Evolutionary conservation across 441 rosid species (phyloP), one percentile per base, ranked within the genome.

Genomic region (Eruca vesicaria): DNA sequence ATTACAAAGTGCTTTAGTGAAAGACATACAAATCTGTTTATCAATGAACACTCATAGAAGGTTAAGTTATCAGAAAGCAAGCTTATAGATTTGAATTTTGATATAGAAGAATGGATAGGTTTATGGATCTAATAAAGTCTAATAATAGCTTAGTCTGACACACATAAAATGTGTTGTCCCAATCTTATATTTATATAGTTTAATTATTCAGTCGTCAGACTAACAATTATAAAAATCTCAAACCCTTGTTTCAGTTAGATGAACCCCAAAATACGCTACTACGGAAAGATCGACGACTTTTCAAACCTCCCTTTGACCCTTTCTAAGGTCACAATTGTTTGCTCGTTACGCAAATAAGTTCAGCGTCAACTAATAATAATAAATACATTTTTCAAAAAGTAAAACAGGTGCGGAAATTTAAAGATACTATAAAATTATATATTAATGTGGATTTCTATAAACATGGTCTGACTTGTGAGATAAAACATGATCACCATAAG

Each of bases 331-430:
- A 32, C 32, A 55, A 20, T 53, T 64, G 75, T 64, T 64, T 76
- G 66, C 32, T 70, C 55, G 18, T 43, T 36, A 69, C 19, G 79
- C 70, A 76, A 69, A 15, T 38, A 56, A 63, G 66, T 57, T 52
- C 7, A 55, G 18, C 6, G 3, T 45, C 19, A 45, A 6, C 8
- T 5, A 45, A 6, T 45, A 45, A 45, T n/a, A 45, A 45, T n/a
- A 45, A 45, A n/a, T 45, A 45, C 48, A 4, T n/a, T 45, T 45
- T 45, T 45, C 9, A 45, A 45, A 43, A 45, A 6, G 52, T 45
- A 43, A 41, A n/a, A 43, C 50, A 45, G 41, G 52, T n/a, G 52
- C 9, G 52, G 52, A 71, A 62, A 50, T 10, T 8, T 36, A 55
- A 52, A 33, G 15, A 33, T 10, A 26, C 63, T 11, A 35, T 52